These are phyloP conservation scores for Austroboletus eburneus DNA, from an alignment of 768 basidiomycete species.

Conservation along the genomic window DNA sequence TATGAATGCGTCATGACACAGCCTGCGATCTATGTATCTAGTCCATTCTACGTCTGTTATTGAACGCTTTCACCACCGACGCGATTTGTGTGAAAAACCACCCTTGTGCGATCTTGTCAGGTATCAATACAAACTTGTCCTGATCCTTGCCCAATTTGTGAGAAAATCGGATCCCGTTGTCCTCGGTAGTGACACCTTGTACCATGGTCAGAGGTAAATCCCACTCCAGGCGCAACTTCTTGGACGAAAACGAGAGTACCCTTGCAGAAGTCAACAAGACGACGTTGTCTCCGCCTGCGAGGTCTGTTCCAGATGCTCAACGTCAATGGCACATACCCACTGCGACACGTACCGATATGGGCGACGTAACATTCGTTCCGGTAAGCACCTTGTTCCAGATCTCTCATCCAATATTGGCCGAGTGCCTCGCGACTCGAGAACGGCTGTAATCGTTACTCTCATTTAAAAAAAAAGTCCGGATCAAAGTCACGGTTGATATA, in stretches of 20 bases:
- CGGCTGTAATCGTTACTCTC: conserved; percentile 56
- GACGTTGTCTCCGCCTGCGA: conserved; percentile 75
- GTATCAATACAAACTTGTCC: conserved; percentile 73
- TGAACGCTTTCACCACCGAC: conserved; percentile 72
- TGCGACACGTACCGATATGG: conserved; percentile 66
- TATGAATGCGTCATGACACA: no score
- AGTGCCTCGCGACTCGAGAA: conserved; percentile 87
- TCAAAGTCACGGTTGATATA: no score
- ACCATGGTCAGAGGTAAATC: conserved; percentile 85
- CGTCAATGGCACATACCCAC: conserved; percentile 2
- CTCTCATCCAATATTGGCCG: conserved; percentile 97
- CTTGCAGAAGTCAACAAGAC: conserved; percentile 74
- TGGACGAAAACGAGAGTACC: conserved; percentile 81
- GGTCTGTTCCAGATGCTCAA: conserved; percentile 42
- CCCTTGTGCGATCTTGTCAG: conserved; percentile 66
- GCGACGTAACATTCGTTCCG: conserved; percentile 85
- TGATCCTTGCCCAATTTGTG: conserved; percentile 73
- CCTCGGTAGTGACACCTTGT: conserved; percentile 84
- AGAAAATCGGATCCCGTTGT: conserved; percentile 84
- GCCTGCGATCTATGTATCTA: no score
- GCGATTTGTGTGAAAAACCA: conserved; percentile 83
- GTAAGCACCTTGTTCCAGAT: conserved; percentile 85
- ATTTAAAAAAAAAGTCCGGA: no score
- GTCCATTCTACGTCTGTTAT: conserved; percentile 72
- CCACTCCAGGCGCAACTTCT: conserved; percentile 84